phyloP scores from a whole-genome alignment of 2,329 filamentous ascomycete genomes.

The Aspergillus proliferans region DNA sequence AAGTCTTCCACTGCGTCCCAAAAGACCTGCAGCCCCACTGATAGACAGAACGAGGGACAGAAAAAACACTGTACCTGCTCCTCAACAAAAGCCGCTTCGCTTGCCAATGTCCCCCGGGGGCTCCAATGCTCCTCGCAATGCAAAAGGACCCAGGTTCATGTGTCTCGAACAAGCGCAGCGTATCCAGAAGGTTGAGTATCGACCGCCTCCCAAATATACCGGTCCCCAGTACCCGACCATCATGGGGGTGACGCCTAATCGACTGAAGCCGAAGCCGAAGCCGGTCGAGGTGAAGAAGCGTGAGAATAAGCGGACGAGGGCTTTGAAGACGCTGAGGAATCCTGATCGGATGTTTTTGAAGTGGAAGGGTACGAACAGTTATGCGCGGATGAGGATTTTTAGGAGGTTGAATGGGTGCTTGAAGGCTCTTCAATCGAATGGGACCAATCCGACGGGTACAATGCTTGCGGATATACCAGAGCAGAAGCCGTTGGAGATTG shows the following conservation, averaged over 20 bases:
- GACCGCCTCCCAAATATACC: neutral
- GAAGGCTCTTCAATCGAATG: neutral
- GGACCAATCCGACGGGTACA: too few species aligned
- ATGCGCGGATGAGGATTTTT: neutral
- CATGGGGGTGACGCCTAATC: neutral
- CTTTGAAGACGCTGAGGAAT: neutral
- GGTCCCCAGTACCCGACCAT: constrained; percentile 1
- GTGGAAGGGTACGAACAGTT: constrained; percentile 1
- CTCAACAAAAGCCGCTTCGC: neutral
- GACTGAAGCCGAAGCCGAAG: neutral
- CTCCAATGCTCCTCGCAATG: neutral
- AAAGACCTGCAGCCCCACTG: neutral
- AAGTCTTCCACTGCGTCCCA: neutral
- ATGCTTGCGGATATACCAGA: neutral
- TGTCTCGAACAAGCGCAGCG: neutral
- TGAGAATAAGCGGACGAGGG: neutral
- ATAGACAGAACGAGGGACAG: constrained; percentile 1
- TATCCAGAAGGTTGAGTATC: constrained; percentile 2
- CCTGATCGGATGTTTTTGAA: neutral
- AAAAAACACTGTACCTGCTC: neutral
- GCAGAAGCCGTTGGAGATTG: constrained; percentile 1
- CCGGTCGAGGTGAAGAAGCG: neutral
- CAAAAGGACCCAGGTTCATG: constrained; percentile 5
- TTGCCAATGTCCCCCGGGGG: neutral
- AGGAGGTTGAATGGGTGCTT: neutral